Percentiles rank a stretch among this genome's conserved stretches.
Conservation (phyloP, 140 eudicot species). For the Cichorium intybus region DNA sequence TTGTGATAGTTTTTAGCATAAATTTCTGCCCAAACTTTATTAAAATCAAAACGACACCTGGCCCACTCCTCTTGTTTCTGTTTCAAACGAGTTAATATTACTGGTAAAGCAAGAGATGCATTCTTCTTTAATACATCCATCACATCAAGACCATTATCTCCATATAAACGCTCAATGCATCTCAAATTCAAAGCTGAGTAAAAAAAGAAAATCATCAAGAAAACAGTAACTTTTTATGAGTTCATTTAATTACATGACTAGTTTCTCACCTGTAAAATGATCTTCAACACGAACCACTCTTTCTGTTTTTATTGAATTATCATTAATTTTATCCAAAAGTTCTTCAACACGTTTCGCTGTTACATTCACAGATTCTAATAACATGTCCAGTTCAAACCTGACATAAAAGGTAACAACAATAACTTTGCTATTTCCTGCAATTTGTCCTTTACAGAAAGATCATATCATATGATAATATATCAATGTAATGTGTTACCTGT, state of each 20-base stretch:
- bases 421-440: background rate
- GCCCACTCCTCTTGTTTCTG: constrained; percentile 98
- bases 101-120: constrained; percentile 81
- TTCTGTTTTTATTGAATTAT: constrained; percentile 42
- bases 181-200: constrained; percentile 67
- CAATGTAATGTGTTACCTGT: constrained; percentile 50
- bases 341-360: constrained; percentile 77
- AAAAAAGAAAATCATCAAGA: constrained; percentile 10
- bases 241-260: constrained; percentile 2
- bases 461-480: too few species aligned
- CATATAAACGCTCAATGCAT: constrained; percentile 92
- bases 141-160: constrained; percentile 94
- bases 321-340: constrained; percentile 53
- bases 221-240: background rate
- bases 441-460: too few species aligned
- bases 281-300: constrained; percentile 49
- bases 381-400: constrained; percentile 92
- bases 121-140: constrained; percentile 81
- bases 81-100: constrained; percentile 79
- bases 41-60: constrained; percentile 81
- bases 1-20: constrained; percentile 87
- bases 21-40: constrained; percentile 84
- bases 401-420: constrained; percentile 9
- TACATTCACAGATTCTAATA: constrained; percentile 67
- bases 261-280: constrained; percentile 61